Conservation (phyloP, 2,329 filamentous ascomycete genomes). For the Epichloe amarillans region DNA sequence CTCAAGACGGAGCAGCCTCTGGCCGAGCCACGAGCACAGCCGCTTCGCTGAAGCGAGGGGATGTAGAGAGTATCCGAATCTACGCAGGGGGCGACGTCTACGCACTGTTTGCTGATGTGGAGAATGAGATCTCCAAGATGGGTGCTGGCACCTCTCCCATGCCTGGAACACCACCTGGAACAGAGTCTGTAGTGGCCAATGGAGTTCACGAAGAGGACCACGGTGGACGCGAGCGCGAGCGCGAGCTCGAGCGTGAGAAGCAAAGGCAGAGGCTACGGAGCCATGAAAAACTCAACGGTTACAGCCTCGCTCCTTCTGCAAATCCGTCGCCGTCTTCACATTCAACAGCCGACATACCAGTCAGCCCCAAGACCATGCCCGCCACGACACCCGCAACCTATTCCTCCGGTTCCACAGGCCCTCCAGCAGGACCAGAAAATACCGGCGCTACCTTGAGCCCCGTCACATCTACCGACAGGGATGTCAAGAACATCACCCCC, state of each 20-base stretch:
- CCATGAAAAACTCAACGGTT: slow-evolving; percentile 34
- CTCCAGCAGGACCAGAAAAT: slow-evolving; percentile 4
- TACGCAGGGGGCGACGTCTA: slow-evolving; percentile 57
- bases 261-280: slow-evolving; percentile 38
- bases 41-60: slow-evolving; percentile 20
- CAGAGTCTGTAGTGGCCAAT: neutral
- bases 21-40: slow-evolving; percentile 13
- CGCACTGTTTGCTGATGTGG: slow-evolving; percentile 52
- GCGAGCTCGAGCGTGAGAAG: slow-evolving; percentile 15
- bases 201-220: neutral
- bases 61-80: slow-evolving; percentile 52
- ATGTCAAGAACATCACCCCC: neutral
- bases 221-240: no score
- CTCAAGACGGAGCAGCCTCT: slow-evolving; percentile 11
- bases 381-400: neutral
- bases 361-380: neutral
- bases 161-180: neutral
- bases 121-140: slow-evolving; percentile 30
- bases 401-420: slow-evolving; percentile 22
- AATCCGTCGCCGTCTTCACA: slow-evolving; percentile 5
- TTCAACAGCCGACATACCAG: slow-evolving; percentile 6
- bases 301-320: slow-evolving; percentile 10
- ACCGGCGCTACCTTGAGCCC: neutral
- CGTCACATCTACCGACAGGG: neutral
- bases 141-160: slow-evolving; percentile 9